Evolutionary conservation across 2,329 filamentous ascomycete species (phyloP).

Genomic region (Talaromyces piceae): DNA sequence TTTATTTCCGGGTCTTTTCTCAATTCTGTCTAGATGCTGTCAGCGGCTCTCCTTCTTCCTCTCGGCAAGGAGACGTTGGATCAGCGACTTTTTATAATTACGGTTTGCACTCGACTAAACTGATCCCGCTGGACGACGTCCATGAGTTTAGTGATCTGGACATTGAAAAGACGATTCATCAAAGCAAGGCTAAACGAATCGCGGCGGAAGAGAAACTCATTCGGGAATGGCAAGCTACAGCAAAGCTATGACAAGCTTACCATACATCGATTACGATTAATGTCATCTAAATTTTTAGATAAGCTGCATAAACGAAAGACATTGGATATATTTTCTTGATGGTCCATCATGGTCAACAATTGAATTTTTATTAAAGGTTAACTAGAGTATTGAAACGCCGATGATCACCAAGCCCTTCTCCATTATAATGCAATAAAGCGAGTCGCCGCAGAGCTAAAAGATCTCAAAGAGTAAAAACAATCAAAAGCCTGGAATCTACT

Average conservation of each 20-base stretch:
- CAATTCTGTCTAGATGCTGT: constrained; percentile 42
- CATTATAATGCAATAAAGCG: background rate
- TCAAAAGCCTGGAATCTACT: background rate
- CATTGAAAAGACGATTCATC: constrained; percentile 23
- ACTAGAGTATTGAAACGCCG: too few relatives aligned
- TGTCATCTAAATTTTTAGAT: background rate
- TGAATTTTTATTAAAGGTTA: too few relatives aligned
- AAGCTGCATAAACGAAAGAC: background rate
- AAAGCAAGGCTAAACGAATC: constrained; percentile 24
- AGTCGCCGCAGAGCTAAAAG: background rate
- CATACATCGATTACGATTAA: background rate
- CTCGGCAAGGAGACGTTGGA: constrained; percentile 20
- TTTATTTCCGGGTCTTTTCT: constrained; percentile 51
- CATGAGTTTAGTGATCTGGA: constrained; percentile 30
- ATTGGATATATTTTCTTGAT: too few relatives aligned
- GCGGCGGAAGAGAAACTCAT: constrained; percentile 28
- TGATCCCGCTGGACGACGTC: constrained; percentile 27
- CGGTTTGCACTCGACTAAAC: constrained; percentile 19
- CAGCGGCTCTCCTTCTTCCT: constrained; percentile 10
- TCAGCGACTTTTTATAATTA: constrained; percentile 25
- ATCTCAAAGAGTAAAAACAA: background rate
- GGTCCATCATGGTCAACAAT: too few relatives aligned
- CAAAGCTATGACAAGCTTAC: constrained; percentile 20
- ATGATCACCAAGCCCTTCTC: background rate
- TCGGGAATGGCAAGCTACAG: constrained; percentile 23